phyloP scores from a whole-genome alignment of 164 flowering plant species.

The Piper betle region DNA sequence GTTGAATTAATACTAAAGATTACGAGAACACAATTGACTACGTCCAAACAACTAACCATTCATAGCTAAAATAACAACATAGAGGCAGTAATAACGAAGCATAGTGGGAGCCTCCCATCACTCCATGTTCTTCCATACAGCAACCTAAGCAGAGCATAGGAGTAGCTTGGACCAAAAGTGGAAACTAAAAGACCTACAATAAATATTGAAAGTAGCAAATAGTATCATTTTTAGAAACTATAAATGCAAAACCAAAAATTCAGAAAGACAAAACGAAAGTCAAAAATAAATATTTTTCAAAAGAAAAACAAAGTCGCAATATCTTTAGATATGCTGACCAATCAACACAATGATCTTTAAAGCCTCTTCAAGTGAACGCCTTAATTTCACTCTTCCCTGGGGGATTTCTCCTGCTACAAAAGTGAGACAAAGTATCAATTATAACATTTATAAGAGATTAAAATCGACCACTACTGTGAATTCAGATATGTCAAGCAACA shows the following conservation, averaged over 20 bases:
- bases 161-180: slow-evolving; percentile 96
- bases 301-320: background rate
- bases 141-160: slow-evolving; percentile 75
- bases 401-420: slow-evolving; percentile 39
- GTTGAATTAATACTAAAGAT: too few relatives aligned
- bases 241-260: background rate
- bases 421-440: background rate
- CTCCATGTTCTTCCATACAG: slow-evolving; percentile 90
- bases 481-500: background rate
- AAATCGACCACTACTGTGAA: background rate
- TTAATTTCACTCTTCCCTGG: slow-evolving; percentile 28
- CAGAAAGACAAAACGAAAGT: background rate
- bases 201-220: background rate
- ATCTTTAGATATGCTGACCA: slow-evolving; percentile 28
- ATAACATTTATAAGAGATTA: background rate
- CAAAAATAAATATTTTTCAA: background rate
- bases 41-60: slow-evolving; percentile 49
- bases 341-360: slow-evolving; percentile 77
- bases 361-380: slow-evolving; percentile 52
- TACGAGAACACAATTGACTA: too few relatives aligned
- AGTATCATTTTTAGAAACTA: too few relatives aligned
- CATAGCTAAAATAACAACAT: slow-evolving; percentile 77
- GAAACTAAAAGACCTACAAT: slow-evolving; percentile 68
- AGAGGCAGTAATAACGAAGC: slow-evolving; percentile 71
- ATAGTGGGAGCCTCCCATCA: slow-evolving; percentile 91